phyloP scores from a whole-genome alignment of 768 basidiomycete genomes.

The Podaxis rugospora region DNA sequence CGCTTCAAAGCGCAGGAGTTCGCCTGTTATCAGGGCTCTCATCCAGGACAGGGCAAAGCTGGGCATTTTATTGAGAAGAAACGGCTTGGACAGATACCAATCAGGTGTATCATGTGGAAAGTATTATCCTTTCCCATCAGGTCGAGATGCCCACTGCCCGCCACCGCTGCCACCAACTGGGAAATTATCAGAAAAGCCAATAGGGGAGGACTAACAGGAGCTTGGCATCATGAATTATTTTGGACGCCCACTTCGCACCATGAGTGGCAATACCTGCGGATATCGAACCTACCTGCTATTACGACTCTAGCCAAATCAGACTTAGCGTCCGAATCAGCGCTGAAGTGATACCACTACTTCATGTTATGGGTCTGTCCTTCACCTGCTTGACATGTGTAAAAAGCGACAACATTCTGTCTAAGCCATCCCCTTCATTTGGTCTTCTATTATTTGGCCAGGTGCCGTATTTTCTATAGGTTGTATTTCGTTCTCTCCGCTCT shows the following conservation, averaged over 20 bases:
- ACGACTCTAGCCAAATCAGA: neutral
- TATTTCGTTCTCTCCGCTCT: neutral
- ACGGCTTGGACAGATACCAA: neutral
- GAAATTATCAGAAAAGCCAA: neutral
- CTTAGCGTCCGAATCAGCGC: neutral
- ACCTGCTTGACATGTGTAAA: neutral
- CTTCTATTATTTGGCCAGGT: constrained; percentile 1
- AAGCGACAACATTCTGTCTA: neutral
- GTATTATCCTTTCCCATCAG: no score
- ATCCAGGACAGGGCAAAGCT: neutral
- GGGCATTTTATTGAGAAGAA: neutral
- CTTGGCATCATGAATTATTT: neutral
- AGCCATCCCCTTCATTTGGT: neutral
- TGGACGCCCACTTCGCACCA: neutral
- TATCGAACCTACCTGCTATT: neutral
- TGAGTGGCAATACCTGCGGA: neutral
- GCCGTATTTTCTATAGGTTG: neutral
- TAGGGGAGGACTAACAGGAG: neutral
- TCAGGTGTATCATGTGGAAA: no score
- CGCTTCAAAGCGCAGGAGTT: no score
- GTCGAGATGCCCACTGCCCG: neutral
- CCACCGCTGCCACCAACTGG: neutral
- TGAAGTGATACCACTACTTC: neutral
- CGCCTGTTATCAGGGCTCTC: neutral
- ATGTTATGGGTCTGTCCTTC: neutral